phyloP scores from a whole-genome alignment of 495 filamentous ascomycete genomes.

The Lindgomyces ingoldianus region DNA sequence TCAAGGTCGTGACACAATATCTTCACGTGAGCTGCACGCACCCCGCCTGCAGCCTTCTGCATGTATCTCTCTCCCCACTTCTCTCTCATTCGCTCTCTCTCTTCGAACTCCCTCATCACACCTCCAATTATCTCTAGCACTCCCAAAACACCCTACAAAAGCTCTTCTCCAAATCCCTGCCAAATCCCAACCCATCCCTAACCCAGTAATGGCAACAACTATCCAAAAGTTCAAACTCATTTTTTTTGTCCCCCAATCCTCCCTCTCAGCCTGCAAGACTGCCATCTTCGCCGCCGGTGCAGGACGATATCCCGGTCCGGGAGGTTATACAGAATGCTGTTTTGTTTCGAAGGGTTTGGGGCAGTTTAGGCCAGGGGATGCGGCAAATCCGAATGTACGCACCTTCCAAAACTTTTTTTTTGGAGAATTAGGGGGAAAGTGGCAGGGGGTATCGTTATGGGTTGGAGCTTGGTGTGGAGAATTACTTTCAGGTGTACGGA shows the following conservation, averaged over 20 bases:
- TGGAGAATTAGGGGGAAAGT: too few species aligned
- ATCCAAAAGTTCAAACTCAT: constrained; percentile 55
- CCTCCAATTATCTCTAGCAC: too few species aligned
- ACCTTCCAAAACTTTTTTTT: too few species aligned
- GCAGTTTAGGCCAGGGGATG: constrained; percentile 60
- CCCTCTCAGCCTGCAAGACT: constrained; percentile 55
- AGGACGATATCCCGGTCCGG: constrained; percentile 58
- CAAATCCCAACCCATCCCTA: too few species aligned
- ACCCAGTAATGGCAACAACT: constrained; percentile 2
- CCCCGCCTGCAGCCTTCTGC: too few species aligned
- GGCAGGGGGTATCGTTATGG: background rate
- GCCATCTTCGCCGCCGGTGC: constrained; percentile 67
- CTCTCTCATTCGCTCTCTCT: too few species aligned
- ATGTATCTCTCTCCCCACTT: too few species aligned
- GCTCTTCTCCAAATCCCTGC: too few species aligned
- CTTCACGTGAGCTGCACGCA: too few species aligned
- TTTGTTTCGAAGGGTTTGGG: constrained; percentile 58
- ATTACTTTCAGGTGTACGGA: background rate
- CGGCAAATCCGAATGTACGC: constrained; percentile 55
- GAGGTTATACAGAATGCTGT: constrained; percentile 64
- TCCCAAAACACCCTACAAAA: too few species aligned
- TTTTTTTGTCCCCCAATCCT: constrained; percentile 57
- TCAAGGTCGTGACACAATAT: too few species aligned
- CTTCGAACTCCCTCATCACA: too few species aligned
- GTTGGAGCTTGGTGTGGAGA: background rate